Evolutionary conservation across 306 rosid species (phyloP).

Genomic region (Cucurbita maxima): DNA sequence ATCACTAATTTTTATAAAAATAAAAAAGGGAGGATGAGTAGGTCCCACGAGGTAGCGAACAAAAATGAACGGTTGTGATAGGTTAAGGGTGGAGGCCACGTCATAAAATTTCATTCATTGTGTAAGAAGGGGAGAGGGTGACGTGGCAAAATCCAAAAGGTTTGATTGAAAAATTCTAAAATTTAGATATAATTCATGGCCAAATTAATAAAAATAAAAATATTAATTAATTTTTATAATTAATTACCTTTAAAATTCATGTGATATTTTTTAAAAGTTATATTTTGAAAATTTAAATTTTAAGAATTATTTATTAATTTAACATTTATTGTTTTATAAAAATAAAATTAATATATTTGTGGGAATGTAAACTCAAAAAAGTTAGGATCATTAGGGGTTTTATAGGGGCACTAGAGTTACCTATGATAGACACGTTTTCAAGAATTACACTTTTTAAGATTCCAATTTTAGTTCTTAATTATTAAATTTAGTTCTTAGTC

Average conservation of each 20-base stretch:
- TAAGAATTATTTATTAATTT: too few species aligned
- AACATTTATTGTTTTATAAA: too few species aligned
- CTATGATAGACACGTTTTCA: not conserved
- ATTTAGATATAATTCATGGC: not conserved
- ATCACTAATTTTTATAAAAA: not conserved
- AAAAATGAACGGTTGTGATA: conserved; percentile 3
- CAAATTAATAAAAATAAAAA: too few species aligned
- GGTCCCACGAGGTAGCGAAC: not conserved
- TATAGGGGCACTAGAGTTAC: not conserved
- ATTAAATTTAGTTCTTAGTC: not conserved
- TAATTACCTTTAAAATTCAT: too few species aligned
- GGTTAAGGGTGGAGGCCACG: not conserved
- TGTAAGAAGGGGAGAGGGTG: not conserved
- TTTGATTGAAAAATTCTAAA: not conserved
- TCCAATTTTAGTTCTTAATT: not conserved
- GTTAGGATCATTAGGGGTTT: not conserved
- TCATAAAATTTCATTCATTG: not conserved
- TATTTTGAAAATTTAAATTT: too few species aligned
- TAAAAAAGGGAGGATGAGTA: not conserved
- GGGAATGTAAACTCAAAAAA: not conserved
- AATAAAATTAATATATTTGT: too few species aligned
- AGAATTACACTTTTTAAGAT: not conserved
- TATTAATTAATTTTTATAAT: too few species aligned
- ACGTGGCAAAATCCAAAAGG: not conserved
- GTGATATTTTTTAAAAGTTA: too few species aligned